Conservation (phyloP, 495 filamentous ascomycete species). For the Penicillium cataractarum region DNA sequence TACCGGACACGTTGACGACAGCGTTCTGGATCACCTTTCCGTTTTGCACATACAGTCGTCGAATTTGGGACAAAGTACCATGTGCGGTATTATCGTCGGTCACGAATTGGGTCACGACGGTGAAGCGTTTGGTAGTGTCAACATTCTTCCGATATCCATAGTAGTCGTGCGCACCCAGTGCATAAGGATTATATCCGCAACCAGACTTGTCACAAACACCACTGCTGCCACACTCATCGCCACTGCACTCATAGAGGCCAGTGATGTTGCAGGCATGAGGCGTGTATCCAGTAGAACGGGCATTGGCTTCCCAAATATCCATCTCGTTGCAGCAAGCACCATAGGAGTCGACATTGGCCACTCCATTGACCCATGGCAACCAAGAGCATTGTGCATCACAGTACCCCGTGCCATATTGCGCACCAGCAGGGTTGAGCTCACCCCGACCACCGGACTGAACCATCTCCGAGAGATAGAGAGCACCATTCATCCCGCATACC, state of each 20-base stretch:
- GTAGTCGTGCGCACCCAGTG: conserved; percentile 55
- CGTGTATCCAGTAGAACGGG: conserved; percentile 55
- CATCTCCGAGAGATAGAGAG: conserved; percentile 71
- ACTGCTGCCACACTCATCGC: conserved; percentile 48
- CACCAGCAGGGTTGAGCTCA: conserved; percentile 61
- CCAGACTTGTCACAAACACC: conserved; percentile 68
- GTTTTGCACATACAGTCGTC: conserved; percentile 63
- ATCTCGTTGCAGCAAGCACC: conserved; percentile 64
- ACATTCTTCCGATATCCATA: conserved; percentile 58
- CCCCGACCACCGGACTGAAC: conserved; percentile 55
- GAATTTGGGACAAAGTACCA: conserved; percentile 59
- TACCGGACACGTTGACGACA: conserved; percentile 19
- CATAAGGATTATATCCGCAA: conserved; percentile 68
- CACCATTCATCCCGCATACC: conserved; percentile 69
- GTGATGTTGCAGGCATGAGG: conserved; percentile 57
- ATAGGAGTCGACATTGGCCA: conserved; percentile 51
- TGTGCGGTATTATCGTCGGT: conserved; percentile 47
- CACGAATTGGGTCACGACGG: conserved; percentile 69
- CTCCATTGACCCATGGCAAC: conserved; percentile 60
- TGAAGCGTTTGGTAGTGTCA: conserved; percentile 63
- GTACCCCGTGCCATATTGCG: conserved; percentile 69
- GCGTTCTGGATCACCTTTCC: conserved; percentile 55
- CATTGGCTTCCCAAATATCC: conserved; percentile 69
- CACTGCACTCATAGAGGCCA: conserved; percentile 51
- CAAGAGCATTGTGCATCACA: conserved; percentile 69